Percentiles rank a stretch among this genome's conserved stretches.
These are phyloP conservation scores for Verbena officinalis DNA, from an alignment of 257 asterid genomes.

Conservation along the genomic window DNA sequence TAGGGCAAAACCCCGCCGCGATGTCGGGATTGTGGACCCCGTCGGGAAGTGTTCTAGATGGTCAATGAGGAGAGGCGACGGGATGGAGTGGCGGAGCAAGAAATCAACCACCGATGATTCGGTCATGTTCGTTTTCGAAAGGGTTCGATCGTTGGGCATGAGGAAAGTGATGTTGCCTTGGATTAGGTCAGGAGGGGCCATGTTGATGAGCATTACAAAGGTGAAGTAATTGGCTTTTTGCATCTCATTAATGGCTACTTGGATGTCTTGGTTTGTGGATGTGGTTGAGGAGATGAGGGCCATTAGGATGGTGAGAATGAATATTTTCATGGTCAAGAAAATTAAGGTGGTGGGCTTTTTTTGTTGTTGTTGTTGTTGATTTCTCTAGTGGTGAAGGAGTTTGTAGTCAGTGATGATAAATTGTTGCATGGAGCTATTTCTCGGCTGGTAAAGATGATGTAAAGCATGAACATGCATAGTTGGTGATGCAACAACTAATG, in stretches of 20 bases:
- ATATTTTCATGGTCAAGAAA: neutral
- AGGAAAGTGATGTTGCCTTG: conserved; percentile 49
- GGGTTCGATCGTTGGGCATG: conserved; percentile 59
- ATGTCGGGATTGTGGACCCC: conserved; percentile 58
- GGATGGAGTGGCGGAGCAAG: conserved; percentile 61
- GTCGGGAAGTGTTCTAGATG: conserved; percentile 52
- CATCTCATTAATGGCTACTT: conserved; percentile 53
- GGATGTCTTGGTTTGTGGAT: conserved; percentile 23
- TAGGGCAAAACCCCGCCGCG: conserved; percentile 40
- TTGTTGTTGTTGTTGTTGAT: too few species aligned
- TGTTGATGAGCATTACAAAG: conserved; percentile 54
- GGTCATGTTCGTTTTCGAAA: conserved; percentile 32
- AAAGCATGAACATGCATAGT: conserved; percentile 40
- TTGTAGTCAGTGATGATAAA: neutral
- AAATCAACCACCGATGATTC: conserved; percentile 35
- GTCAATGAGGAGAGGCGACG: conserved; percentile 52
- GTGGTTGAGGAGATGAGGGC: conserved; percentile 10
- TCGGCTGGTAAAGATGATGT: neutral
- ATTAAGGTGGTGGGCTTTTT: too few species aligned
- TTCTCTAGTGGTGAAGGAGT: neutral
- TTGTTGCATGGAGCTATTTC: neutral
- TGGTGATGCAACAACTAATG: conserved; percentile 38
- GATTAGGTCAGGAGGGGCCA: conserved; percentile 49
- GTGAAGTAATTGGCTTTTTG: conserved; percentile 63
- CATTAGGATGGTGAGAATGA: conserved; percentile 20